Evolutionary conservation across 2,329 filamentous ascomycete genomes (phyloP).

Genomic region (Penicillium sp.): DNA sequence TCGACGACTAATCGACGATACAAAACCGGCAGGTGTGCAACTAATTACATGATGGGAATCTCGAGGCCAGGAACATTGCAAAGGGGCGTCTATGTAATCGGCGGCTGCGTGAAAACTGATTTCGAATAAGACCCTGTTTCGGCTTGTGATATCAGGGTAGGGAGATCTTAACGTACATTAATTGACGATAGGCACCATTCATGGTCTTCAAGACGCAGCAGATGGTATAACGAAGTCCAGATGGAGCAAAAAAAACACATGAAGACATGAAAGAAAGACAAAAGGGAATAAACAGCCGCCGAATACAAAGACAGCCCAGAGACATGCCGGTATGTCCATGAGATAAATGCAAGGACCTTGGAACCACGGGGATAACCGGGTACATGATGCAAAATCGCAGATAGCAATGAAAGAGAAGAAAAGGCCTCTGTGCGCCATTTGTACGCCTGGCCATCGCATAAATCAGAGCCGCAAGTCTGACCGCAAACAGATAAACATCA

Average conservation of each 20-base stretch:
- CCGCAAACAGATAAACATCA: conserved; percentile 1
- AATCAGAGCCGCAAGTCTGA: conserved; percentile 36
- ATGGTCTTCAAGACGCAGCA: conserved; percentile 36
- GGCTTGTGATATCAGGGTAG: conserved; percentile 44
- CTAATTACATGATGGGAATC: conserved; percentile 40
- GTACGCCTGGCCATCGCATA: conserved; percentile 34
- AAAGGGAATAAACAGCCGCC: conserved; percentile 32
- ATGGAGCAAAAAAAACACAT: conserved; percentile 34
- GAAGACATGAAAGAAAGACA: conserved; percentile 10
- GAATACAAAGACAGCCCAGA: conserved; percentile 29
- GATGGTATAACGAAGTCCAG: conserved; percentile 39
- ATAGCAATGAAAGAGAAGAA: conserved; percentile 23
- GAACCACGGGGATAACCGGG: conserved; percentile 21
- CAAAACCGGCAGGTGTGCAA: conserved; percentile 26
- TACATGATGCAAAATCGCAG: conserved; percentile 20
- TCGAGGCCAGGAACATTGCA: conserved; percentile 30
- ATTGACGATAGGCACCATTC: conserved; percentile 39
- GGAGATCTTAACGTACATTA: conserved; percentile 55
- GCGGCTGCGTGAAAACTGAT: conserved; percentile 49
- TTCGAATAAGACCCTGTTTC: conserved; percentile 47
- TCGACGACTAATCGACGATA: conserved; percentile 25
- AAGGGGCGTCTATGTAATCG: conserved; percentile 44
- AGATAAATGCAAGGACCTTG: conserved; percentile 36
- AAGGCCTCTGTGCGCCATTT: conserved; percentile 39
- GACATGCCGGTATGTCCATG: conserved; percentile 36